Base-by-base conservation (phyloP, 257 asterid genomes). In the Agastache rugosa region DNA sequence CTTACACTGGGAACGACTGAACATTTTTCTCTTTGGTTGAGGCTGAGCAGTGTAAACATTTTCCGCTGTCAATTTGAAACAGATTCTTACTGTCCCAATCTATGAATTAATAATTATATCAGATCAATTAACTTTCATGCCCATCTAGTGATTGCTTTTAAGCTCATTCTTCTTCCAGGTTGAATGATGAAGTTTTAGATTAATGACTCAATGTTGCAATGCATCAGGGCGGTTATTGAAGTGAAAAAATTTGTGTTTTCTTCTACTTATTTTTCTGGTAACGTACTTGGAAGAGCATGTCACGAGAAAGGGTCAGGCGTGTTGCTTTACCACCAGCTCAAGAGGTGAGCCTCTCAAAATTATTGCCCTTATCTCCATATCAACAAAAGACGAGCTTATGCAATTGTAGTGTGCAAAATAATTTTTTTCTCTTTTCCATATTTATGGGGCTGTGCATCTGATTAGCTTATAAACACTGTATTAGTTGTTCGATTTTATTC, bases 241-340 rank as follows among this genome's bases (percentile, higher is more conserved):
- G 35, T 66, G 16, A 35, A 48, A 50, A 34, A 55, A 39, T 45
- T 37, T 44, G 50, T 11, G 16, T 45, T 53, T 51, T 34, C 64
- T 6, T 47, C 67, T 27, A 25, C 22, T 42, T 41, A 31, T 31
- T 63, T 23, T 11, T 10, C 58, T 69, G 61, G n/a, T 23, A 34
- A 39, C 59, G 14, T 31, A 65, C 61, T 51, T 31, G 44, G 74
- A 55, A 73, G 63, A 78, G 78, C 73, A 92, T 94, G 99, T 90
- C 81, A 25, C 83, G 97, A 65, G 97, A 87, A 85, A 87, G 97
- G 76, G 82, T 75, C 62, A 88, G 72, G 75, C 92, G 97, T 70
- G 75, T 80, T 19, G 39, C 85, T 62, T 86, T 92, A 12, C 90
- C 96, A 51, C 93, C 97, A 4, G 97, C 81, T 34, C 74, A 82